Percentiles rank a stretch among this genome's conserved stretches.
These are phyloP conservation scores for Penicillium flavigenum DNA, from an alignment of 495 filamentous ascomycete species.

Conservation along the genomic window DNA sequence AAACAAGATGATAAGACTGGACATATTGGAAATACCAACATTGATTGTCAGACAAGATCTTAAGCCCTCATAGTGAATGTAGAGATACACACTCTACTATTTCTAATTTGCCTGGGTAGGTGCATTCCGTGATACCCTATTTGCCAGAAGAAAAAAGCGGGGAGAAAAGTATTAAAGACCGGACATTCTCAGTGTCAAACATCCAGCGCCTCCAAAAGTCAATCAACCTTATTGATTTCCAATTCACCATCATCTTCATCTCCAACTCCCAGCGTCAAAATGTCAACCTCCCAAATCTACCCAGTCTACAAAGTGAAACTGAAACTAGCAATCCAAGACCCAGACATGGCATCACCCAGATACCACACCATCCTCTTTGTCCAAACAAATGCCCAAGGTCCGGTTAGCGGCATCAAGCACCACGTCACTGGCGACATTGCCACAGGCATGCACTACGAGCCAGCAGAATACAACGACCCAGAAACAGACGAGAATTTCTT, in stretches of 20 bases:
- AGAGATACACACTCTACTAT: background rate
- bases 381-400: constrained; percentile 19
- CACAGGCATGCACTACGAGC: constrained; percentile 29
- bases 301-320: constrained; percentile 26
- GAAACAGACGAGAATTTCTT: constrained; percentile 22
- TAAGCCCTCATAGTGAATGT: background rate
- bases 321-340: constrained; percentile 27
- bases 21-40: background rate
- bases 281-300: constrained; percentile 16
- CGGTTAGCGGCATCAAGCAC: constrained; percentile 21
- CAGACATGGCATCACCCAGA: constrained; percentile 20
- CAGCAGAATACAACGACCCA: constrained; percentile 4
- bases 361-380: constrained; percentile 36
- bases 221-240: background rate
- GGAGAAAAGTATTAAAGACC: background rate
- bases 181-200: too few relatives aligned
- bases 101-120: background rate
- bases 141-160: background rate
- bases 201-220: background rate
- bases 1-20: background rate
- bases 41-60: background rate
- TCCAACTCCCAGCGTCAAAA: background rate
- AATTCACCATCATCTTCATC: background rate
- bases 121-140: background rate
- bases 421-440: constrained; percentile 36